A percentile compares a stretch with the other conserved stretches of the same genome.
These are phyloP conservation scores for Anisodus tanguticus DNA, from an alignment of 257 asterid genomes.

Conservation along the genomic window DNA sequence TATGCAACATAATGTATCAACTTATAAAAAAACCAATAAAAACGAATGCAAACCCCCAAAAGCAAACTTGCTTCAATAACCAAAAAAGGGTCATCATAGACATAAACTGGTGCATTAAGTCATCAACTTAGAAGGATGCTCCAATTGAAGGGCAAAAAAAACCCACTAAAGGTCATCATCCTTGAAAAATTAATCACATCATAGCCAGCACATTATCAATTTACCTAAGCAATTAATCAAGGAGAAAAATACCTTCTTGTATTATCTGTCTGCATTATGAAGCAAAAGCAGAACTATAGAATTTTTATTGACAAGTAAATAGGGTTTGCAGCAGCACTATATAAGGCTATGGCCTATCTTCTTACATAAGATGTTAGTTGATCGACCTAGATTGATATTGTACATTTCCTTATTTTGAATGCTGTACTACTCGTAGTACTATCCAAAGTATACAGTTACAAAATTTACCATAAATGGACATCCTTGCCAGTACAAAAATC, in stretches of 20 bases:
- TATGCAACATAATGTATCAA: conserved; percentile 17
- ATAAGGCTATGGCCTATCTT: neutral
- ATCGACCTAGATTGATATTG: neutral
- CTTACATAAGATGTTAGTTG: conserved; percentile 1
- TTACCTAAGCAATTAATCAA: conserved; percentile 5
- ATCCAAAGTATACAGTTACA: conserved; percentile 22
- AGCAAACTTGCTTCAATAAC: neutral
- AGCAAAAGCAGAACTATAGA: neutral
- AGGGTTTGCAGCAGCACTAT: neutral
- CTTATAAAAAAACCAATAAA: conserved; percentile 7
- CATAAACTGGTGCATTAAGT: neutral
- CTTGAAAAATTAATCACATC: neutral
- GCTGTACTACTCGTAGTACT: neutral
- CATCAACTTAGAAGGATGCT: neutral
- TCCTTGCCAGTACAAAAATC: conserved; percentile 23
- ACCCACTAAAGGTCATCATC: neutral
- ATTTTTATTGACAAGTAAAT: conserved; percentile 19
- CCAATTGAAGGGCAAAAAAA: neutral
- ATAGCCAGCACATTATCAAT: neutral
- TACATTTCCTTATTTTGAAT: neutral
- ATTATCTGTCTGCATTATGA: neutral
- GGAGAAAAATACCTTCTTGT: neutral
- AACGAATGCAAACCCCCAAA: neutral
- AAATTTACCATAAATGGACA: neutral
- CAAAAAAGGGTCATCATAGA: neutral